Percentiles rank a stretch among this genome's conserved stretches.
phyloP scores from a whole-genome alignment of 768 basidiomycete species.

The Mycena latifolia region DNA sequence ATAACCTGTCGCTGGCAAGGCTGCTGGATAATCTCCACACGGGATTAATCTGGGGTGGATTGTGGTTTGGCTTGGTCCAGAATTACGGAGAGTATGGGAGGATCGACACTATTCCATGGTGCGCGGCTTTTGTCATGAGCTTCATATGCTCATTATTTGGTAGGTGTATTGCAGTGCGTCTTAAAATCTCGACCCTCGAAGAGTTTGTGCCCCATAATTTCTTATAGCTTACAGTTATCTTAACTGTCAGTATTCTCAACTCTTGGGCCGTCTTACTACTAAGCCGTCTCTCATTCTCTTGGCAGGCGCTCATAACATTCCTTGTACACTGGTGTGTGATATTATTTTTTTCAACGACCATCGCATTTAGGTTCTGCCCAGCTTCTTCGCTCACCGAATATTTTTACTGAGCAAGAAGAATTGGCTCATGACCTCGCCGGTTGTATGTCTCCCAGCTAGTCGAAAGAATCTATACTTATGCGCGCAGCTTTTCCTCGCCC shows the following conservation, averaged over 20 bases:
- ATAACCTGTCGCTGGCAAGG: constrained; percentile 30
- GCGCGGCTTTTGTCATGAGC: constrained; percentile 8
- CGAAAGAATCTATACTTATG: not conserved
- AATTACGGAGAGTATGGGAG: constrained; percentile 41
- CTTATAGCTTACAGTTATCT: constrained; percentile 36
- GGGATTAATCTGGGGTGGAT: constrained; percentile 44
- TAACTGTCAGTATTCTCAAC: constrained; percentile 40
- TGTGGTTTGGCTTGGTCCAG: constrained; percentile 49
- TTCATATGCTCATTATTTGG: not conserved
- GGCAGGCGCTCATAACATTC: constrained; percentile 55
- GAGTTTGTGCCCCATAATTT: too few species aligned
- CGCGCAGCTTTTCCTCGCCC: constrained; percentile 35
- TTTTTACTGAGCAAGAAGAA: constrained; percentile 45
- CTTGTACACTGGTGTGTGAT: constrained; percentile 53
- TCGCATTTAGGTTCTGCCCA: constrained; percentile 8
- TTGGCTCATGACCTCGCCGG: constrained; percentile 38
- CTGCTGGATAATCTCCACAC: constrained; percentile 48
- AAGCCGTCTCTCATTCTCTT: not conserved
- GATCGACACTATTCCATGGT: constrained; percentile 47
- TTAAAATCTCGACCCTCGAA: too few species aligned
- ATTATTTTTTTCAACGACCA: not conserved
- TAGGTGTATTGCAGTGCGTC: constrained; percentile 26
- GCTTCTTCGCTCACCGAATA: constrained; percentile 52
- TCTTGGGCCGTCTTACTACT: not conserved
- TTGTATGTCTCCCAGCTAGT: constrained; percentile 28